Base-by-base conservation (phyloP, 169 alveolate species). In the Plasmodium sp. region DNA sequence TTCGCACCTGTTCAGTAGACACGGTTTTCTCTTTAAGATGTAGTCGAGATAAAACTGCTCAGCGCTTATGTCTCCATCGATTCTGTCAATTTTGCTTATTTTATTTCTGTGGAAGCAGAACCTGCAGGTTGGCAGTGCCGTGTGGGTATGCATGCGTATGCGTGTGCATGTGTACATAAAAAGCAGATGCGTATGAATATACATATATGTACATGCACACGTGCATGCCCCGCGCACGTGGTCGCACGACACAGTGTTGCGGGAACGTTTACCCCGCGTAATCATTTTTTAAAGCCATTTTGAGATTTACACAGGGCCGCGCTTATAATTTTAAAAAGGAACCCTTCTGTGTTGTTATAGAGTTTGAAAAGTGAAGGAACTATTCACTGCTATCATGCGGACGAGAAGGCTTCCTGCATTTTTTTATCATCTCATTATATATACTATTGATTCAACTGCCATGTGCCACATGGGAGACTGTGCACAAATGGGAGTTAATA, bases 21-120 rank as follows among this genome's bases (percentile, higher is more conserved):
- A 90, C 48, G 94, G 94, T 67, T 90, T 90, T 90, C 94, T 79
- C 79, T 80, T 90, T 80, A 90, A 80, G 72, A 90, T 79, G 51
- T 90, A 90, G 36, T 90, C 67, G 54, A 79, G 34, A 80, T 90
- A 90, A 90, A 90, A 90, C 51, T 80, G 83, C 16, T 90, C 94
- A 39, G 94, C 82, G 27, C 84, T 90, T 79, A 90, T 90, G 51
- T 74, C 72, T 80, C 82, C 84, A 67, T 90, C 73, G 73, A 90
- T 80, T 80, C 82, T 41, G 74, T 90, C 94, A 80, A 90, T 90
- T 36, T 90, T 67, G 73, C 54, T 80, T 67, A 48, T 36, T 90
- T 79, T 90, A 31, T 43, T 67, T 80, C 33, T 67, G 73, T 90
- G 94, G 94, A 90, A 90, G 82, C 94, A 90, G 82, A 90, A 90